Evolutionary conservation across 768 basidiomycete species (phyloP), one percentile per base, ranked within the genome.

Genomic region (Boletus tomentosulus): DNA sequence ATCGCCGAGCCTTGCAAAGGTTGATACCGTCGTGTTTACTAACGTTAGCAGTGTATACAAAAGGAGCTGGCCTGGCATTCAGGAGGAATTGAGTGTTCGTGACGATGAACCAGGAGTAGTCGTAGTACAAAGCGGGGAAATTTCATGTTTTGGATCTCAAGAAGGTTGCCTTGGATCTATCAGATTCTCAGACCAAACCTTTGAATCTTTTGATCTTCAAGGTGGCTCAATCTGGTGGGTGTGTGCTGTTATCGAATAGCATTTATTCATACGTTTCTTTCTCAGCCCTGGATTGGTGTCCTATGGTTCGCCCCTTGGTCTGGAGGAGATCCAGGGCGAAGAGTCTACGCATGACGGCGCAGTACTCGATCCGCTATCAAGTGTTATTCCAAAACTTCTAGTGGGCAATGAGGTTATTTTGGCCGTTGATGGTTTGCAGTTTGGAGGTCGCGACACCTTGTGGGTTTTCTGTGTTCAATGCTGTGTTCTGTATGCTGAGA

Each of bases 381-480:
- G 53, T 38, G 33, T 50, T 10, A 63, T 74, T 12, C 78, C 79
- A 9, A 53, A 52, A 3, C 57, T 79, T 34, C 53, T 73, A 13
- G 68, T 61, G 3, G 74, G 69, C 0, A 66, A 67, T 5, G 67
- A 69, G n/a, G 65, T 80, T n/a, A 71, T 80, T 24, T 76, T 76
- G 33, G 92, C 87, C 9, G 78, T 79, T 4, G 91, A 94, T 63
- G 91, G 92, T 0, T 75, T 89, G 31, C 78, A 80, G 54, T 91
- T 87, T 61, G 76, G 76, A 2, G 80, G 84, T 16, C 80, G 83
- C 10, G 77, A 83, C 50, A 74, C 78, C 16, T 63, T 84, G 84
- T 84, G 59, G 57, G 74, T 62, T 11, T 27, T 51, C 44, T 33
- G 37, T 57, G 39, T n/a, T 48, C 51, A 37, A 61, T 28, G 27